phyloP scores from a whole-genome alignment of 139 green algal species.

The Protoeuglena noctilucae region DNA sequence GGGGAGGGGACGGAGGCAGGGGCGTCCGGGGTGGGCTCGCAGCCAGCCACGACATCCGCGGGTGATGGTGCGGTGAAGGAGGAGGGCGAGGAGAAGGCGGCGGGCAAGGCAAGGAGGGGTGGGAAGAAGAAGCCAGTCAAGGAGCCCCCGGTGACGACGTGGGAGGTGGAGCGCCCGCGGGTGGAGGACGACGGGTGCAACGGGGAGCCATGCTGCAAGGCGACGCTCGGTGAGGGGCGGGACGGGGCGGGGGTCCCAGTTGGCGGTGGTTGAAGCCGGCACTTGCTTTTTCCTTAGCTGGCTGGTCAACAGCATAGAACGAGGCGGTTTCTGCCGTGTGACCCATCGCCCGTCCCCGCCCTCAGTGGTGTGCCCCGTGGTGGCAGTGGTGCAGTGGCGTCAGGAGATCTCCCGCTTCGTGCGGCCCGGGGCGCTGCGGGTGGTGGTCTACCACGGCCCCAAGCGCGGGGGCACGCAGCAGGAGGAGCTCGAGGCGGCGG shows the following conservation, averaged over 20 bases:
- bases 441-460: constrained; percentile 70
- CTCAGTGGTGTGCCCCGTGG: constrained; percentile 82
- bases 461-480: constrained; percentile 21
- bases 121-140: too few species aligned
- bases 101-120: not conserved
- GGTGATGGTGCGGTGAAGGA: not conserved
- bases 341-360: too few species aligned
- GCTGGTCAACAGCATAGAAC: too few species aligned
- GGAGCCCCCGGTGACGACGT: not conserved
- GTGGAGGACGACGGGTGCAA: not conserved
- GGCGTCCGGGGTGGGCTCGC: too few species aligned
- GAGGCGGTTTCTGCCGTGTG: constrained; percentile 23
- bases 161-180: not conserved
- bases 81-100: not conserved
- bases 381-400: constrained; percentile 84
- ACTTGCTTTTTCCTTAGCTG: too few species aligned
- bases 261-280: too few species aligned
- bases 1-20: too few species aligned
- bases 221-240: not conserved
- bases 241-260: not conserved
- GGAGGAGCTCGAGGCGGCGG: constrained; percentile 31
- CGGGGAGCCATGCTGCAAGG: not conserved
- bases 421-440: constrained; percentile 29
- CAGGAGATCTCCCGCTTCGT: constrained; percentile 75
- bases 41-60: too few species aligned